These are phyloP conservation scores for Rostrohypoxylon terebratum DNA, from an alignment of 495 filamentous ascomycete species.

Conservation along the genomic window DNA sequence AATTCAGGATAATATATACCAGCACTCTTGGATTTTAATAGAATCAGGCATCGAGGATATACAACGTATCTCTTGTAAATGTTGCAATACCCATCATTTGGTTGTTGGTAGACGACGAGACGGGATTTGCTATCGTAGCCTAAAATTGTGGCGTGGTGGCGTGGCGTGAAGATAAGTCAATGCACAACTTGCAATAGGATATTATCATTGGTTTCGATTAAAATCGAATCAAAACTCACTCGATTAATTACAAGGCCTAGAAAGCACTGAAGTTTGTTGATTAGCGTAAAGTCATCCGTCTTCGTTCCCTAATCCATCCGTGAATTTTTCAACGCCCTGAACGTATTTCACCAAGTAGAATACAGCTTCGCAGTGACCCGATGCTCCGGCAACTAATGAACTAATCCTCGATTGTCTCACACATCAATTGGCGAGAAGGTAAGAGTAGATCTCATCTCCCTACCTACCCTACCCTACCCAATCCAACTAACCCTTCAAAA, in stretches of 20 bases:
- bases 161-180: not conserved
- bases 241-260: not conserved
- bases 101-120: not conserved
- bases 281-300: slow-evolving; percentile 36
- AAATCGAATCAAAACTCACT: not conserved
- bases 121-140: not conserved
- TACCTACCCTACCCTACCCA: not conserved
- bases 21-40: not conserved
- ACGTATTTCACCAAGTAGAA: slow-evolving; percentile 33
- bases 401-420: not conserved
- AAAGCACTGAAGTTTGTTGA: slow-evolving; percentile 6
- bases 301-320: slow-evolving; percentile 26
- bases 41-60: not conserved
- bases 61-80: not conserved
- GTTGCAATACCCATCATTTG: not conserved
- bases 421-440: not conserved
- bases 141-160: too few relatives aligned
- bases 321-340: slow-evolving; percentile 41
- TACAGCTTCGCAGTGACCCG: slow-evolving; percentile 25
- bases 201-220: not conserved
- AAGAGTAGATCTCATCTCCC: not conserved
- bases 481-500: not conserved
- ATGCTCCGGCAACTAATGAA: slow-evolving; percentile 3
- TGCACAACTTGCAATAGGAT: not conserved
- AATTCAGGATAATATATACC: not conserved